Evolutionary conservation across 352 stramenopile genomes (phyloP).

Genomic region (Pythium insidiosum): DNA sequence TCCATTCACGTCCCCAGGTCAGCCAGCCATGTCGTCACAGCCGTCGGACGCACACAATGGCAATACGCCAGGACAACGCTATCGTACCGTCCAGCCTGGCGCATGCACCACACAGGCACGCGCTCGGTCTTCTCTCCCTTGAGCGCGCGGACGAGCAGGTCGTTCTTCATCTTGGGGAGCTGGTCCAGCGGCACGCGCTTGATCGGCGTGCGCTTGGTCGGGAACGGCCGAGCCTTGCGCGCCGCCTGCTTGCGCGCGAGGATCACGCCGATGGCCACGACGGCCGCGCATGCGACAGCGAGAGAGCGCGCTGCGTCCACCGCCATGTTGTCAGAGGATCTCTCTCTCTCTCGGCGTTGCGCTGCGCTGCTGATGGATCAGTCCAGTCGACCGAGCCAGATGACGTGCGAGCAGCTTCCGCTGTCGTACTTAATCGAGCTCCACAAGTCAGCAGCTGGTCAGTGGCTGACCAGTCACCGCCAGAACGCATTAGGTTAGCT

Average conservation of each 20-base stretch:
- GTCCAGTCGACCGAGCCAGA: neutral
- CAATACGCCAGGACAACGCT: constrained; percentile 7
- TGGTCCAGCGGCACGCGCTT: constrained; percentile 59
- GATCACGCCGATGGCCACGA: constrained; percentile 52
- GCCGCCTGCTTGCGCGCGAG: constrained; percentile 42
- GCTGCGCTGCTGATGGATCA: too few relatives aligned
- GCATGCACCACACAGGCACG: constrained; percentile 96
- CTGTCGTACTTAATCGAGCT: too few relatives aligned
- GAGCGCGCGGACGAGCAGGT: constrained; percentile 82
- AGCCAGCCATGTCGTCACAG: neutral
- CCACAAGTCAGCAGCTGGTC: too few relatives aligned
- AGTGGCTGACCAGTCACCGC: too few relatives aligned
- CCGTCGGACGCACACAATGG: neutral
- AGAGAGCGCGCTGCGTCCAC: constrained; percentile 19
- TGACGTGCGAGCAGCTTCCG: neutral
- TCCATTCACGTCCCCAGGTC: neutral
- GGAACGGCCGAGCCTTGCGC: constrained; percentile 44
- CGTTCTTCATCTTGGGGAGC: constrained; percentile 86
- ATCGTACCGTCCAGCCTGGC: constrained; percentile 92
- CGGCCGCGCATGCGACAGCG: constrained; percentile 24
- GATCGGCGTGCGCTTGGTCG: constrained; percentile 53
- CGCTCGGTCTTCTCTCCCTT: constrained; percentile 84
- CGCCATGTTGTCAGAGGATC: constrained; percentile 9
- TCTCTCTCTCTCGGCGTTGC: too few relatives aligned
- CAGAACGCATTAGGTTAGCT: too few relatives aligned